These are phyloP conservation scores for Punctularia strigosozonata DNA, from an alignment of 768 basidiomycete species.

Conservation along the genomic window DNA sequence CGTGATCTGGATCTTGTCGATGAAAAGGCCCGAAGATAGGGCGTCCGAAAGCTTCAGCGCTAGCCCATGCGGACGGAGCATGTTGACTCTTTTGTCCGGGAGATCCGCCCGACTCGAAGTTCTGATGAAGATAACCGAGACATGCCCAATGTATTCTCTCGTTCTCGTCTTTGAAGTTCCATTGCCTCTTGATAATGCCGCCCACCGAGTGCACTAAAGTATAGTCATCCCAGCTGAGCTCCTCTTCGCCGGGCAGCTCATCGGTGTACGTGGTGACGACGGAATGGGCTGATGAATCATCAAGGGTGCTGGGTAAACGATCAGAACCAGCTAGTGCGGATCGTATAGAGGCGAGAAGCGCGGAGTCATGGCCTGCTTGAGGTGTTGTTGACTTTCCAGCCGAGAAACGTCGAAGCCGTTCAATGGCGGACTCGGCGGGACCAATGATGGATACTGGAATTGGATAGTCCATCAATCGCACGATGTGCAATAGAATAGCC, in stretches of 20 bases:
- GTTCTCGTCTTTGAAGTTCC: slow-evolving; percentile 61
- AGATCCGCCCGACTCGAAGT: slow-evolving; percentile 13
- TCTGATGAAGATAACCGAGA: slow-evolving; percentile 58
- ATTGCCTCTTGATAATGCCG: slow-evolving; percentile 57
- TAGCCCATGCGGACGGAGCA: slow-evolving; percentile 14
- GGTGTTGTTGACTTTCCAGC: too few species aligned
- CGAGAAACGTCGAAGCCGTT: too few species aligned
- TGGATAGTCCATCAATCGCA: too few species aligned
- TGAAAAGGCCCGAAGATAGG: slow-evolving; percentile 30
- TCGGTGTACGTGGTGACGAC: too few species aligned
- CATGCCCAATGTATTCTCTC: slow-evolving; percentile 74
- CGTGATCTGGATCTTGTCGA: slow-evolving; percentile 8
- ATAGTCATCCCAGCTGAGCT: slow-evolving; percentile 59
- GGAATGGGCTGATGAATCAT: too few species aligned
- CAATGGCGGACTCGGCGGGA: too few species aligned
- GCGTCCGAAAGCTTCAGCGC: slow-evolving; percentile 14
- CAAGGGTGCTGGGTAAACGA: neutral
- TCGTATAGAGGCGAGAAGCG: neutral
- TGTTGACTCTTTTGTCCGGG: slow-evolving; percentile 17
- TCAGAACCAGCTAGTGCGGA: neutral
- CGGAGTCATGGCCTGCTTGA: too few species aligned
- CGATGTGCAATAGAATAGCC: too few species aligned
- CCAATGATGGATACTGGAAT: too few species aligned
- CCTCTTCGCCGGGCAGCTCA: slow-evolving; percentile 40
- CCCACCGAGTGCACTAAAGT: slow-evolving; percentile 55